Evolutionary conservation across 2,329 filamentous ascomycete species (phyloP), one percentile per base, ranked within the genome.

Genomic region (Aspergillus sp.): DNA sequence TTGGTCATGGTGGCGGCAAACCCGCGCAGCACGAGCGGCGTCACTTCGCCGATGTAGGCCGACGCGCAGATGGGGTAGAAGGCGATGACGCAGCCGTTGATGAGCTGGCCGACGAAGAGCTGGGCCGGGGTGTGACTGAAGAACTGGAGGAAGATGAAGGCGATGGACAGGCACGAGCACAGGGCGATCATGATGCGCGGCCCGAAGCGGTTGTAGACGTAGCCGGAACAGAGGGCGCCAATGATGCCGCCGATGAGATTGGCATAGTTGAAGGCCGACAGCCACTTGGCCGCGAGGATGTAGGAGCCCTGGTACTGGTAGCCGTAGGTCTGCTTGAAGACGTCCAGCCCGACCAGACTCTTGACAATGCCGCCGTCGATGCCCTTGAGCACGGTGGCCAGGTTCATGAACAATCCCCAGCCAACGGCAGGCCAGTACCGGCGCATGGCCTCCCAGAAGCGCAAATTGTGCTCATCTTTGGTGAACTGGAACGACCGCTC

Each of bases 61-160:
- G 65, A 78, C 0, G 79, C 79, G 49, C 81, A 81, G 21, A 83
- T 80, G 4, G 82, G 81, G 62, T 83, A 86, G 49, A 80, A 81
- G 2, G 83, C 83, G n/a, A 84, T 74, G 0, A 86, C 79, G 5
- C 86, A 71, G 1, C 85, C 84, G 20, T 81, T 80, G 0, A 87
- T 72, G 2, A 88, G 71, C 71, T 87, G 82, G 23, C 83, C 81
- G 2, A 81, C 81, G n/a, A 85, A 77, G 2, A 87, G 72, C 11
- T 80, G 78, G 6, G 75, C 62, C 11, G 85, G 73, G 1, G 78
- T 80, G 2, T 78, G 76, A 11, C 82, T 81, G 59, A 85, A 86
- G 71, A 86, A 85, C 57, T 85, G 82, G 50, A 86, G 78, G 64
- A 85, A 86, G 52, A 86, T 78, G 38, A 85, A 78, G 1, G 70